Conservation (phyloP, 148 eudicot genomes). For the Spergularia marina region DNA sequence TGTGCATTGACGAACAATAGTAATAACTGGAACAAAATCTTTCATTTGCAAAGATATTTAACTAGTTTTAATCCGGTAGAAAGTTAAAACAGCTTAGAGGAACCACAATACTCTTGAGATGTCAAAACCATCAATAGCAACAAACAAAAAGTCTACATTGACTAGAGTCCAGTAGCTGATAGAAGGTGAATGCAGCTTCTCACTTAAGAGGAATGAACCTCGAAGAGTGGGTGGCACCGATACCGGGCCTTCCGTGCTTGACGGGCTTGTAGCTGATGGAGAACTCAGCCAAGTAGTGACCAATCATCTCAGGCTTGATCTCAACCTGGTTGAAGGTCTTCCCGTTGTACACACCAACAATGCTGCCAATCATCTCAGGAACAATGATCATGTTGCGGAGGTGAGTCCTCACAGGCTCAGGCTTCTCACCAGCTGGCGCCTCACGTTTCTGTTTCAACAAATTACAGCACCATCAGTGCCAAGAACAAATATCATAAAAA, state of each 20-base stretch:
- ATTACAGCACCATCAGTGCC: background rate
- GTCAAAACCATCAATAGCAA: background rate
- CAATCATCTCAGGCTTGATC: slow-evolving; percentile 78
- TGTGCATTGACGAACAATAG: background rate
- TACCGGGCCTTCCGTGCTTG: slow-evolving; percentile 82
- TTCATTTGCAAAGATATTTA: background rate
- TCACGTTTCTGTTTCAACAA: slow-evolving; percentile 58
- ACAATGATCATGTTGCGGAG: slow-evolving; percentile 71
- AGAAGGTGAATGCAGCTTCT: slow-evolving; percentile 1
- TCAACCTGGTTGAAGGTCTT: slow-evolving; percentile 71
- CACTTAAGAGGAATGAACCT: slow-evolving; percentile 82
- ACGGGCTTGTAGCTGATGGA: slow-evolving; percentile 82
- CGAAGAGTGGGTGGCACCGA: slow-evolving; percentile 88
- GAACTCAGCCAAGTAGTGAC: slow-evolving; percentile 77
- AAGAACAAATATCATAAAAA: background rate
- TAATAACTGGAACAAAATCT: background rate
- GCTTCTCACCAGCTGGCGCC: slow-evolving; percentile 70
- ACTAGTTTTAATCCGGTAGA: no score
- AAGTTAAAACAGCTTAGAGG: background rate
- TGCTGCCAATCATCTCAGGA: slow-evolving; percentile 73
- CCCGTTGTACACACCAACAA: slow-evolving; percentile 73
- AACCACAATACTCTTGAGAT: background rate
- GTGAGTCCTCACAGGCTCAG: slow-evolving; percentile 58
- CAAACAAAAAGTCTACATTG: background rate
- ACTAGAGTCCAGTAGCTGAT: background rate